Percentiles rank a stretch among this genome's conserved stretches.
Conservation (phyloP, 495 filamentous ascomycete species). For the Penicillium dipodomyicola region DNA sequence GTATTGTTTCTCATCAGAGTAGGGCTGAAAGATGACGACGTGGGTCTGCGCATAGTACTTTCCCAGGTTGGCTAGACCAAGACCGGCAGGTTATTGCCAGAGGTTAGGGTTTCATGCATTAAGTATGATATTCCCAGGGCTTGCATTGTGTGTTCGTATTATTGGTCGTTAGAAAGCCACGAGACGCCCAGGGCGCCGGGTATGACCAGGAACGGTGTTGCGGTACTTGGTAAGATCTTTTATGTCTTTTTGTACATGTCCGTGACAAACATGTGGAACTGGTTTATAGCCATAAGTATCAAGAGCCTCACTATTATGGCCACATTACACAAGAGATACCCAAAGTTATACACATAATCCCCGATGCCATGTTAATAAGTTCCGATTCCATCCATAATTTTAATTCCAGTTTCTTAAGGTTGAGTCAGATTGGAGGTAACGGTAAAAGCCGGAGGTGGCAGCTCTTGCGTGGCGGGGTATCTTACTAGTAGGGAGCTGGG, state of each 20-base stretch:
- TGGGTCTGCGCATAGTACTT: not conserved
- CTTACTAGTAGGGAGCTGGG: not conserved
- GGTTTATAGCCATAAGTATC: not conserved
- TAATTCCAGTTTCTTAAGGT: not conserved
- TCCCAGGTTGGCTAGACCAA: not conserved
- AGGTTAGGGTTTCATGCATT: not conserved
- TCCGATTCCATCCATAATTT: not conserved
- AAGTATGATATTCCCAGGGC: slow-evolving; percentile 1
- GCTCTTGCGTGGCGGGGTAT: not conserved
- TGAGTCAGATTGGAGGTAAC: slow-evolving; percentile 10
- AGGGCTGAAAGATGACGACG: slow-evolving; percentile 11
- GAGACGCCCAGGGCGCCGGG: not conserved
- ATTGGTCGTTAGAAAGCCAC: slow-evolving; percentile 4
- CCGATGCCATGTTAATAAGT: not conserved
- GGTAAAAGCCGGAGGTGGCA: slow-evolving; percentile 6
- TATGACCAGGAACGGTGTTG: not conserved
- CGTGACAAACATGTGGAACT: not conserved
- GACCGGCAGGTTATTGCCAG: not conserved
- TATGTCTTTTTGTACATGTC: not conserved
- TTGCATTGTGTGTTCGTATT: not conserved
- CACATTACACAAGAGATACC: not conserved
- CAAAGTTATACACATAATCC: not conserved
- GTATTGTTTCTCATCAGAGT: not conserved
- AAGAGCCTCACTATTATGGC: not conserved
- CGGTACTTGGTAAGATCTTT: not conserved